Conservation (phyloP, 257 asterid genomes). For the Forsythia suspensa region DNA sequence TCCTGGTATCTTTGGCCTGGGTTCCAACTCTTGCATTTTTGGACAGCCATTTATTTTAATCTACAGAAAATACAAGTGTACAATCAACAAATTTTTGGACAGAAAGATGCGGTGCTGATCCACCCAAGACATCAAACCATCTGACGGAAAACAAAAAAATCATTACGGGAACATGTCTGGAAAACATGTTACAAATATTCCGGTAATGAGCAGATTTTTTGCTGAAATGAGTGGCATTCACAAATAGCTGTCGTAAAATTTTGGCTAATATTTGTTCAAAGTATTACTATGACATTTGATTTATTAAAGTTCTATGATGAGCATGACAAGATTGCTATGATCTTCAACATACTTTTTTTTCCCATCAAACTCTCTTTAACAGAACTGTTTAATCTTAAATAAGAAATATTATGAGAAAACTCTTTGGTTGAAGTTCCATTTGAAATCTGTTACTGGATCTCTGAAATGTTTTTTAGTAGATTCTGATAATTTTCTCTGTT, state of each 20-base stretch:
- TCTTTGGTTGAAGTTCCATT: background rate
- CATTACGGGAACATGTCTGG: background rate
- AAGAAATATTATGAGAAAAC: background rate
- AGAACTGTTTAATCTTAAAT: background rate
- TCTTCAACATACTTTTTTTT: background rate
- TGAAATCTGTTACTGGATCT: background rate
- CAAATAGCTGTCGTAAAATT: background rate
- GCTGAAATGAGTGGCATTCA: background rate
- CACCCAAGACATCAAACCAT: background rate
- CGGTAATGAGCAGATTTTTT: background rate
- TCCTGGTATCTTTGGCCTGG: background rate
- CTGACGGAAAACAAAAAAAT: background rate
- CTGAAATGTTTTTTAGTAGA: background rate
- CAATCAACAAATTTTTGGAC: too few species aligned
- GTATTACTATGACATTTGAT: background rate
- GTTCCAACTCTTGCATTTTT: background rate
- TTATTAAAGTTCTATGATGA: background rate
- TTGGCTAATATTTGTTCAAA: background rate
- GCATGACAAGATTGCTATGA: background rate
- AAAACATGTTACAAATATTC: background rate
- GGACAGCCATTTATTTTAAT: background rate
- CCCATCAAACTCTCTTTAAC: background rate
- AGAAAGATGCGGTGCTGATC: background rate
- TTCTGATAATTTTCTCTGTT: background rate
- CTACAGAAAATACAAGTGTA: background rate